Evolutionary conservation across 805 yeast genomes (phyloP), one percentile per base, ranked within the genome.

Genomic region (Clavispora fructus): DNA sequence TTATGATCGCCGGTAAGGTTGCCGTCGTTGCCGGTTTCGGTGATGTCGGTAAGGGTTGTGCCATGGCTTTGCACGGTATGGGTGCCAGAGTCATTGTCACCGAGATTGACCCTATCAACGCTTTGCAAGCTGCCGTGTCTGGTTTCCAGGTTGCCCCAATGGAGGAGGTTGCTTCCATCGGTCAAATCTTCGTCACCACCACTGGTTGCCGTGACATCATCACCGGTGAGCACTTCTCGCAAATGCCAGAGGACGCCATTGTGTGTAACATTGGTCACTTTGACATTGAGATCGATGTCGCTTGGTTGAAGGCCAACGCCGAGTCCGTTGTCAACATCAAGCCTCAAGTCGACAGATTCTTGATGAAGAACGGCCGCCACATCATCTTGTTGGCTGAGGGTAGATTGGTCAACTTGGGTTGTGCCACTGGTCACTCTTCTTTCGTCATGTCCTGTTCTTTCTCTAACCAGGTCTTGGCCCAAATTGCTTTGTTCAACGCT

Each of bases 41-140:
- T 83, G 99, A 92, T 71, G 99, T 92, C 68, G 99, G 99, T 79
- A 92, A 92, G 80, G 99, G 99, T 74, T 92, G 99, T 83, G 97
- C 97, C 71, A 86, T 90, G 88, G 96, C 99, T 58, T 83, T 94
- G 65, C 85, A 88, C 77, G 91, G 95, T 69, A 91, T 92, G 97
- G 99, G 99, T 79, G 97, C 99, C 59, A 87, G 97, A 75, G 99
- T 92, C 62, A 81, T 94, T 58, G 90, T 92, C 65, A 86, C 98
- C 60, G 99, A 92, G 80, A 79, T 92, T 65, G 99, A 92, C 75
- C 99, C 99, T 68, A 92, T 92, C 78, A 92, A 92, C 73, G 99
- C 99, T 60, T 81, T 92, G 65, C 99, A 92, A 81, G 99, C 99
- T 61, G 97, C 98, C 62, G 97, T 94, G 73, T 87, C 92, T 60